Evolutionary conservation across 2,329 filamentous ascomycete species (phyloP).

Genomic region (Clonostachys byssicola): DNA sequence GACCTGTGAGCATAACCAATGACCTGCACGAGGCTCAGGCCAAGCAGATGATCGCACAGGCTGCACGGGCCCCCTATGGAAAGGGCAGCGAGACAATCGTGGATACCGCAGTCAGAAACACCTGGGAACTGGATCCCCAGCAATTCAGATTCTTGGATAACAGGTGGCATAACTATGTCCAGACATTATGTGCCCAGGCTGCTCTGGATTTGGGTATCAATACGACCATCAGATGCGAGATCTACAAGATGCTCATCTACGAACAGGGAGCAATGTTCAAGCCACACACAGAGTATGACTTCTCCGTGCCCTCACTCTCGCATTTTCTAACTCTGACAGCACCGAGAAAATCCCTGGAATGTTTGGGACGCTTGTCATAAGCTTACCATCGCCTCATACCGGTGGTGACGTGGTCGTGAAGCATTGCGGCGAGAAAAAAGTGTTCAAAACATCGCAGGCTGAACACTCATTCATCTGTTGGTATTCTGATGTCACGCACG

Average conservation of each 20-base stretch:
- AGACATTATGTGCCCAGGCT: constrained; percentile 13
- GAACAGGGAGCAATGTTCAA: constrained; percentile 45
- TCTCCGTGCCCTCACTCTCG: background rate
- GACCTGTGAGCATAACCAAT: no score
- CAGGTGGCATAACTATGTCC: constrained; percentile 19
- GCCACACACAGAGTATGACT: constrained; percentile 30
- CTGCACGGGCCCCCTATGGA: constrained; percentile 25
- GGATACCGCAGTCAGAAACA: constrained; percentile 32
- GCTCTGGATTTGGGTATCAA: constrained; percentile 22
- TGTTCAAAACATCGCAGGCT: constrained; percentile 19
- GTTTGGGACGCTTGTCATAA: constrained; percentile 45
- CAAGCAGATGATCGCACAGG: constrained; percentile 15
- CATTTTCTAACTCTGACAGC: constrained; percentile 11
- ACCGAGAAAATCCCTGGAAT: constrained; percentile 40
- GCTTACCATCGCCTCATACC: constrained; percentile 39
- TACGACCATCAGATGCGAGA: constrained; percentile 20
- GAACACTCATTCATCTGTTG: constrained; percentile 18
- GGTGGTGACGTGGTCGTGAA: constrained; percentile 38
- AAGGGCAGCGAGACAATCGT: constrained; percentile 32
- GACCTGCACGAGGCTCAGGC: constrained; percentile 8
- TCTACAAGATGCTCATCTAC: constrained; percentile 45
- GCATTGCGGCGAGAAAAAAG: constrained; percentile 24
- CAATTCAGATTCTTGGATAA: constrained; percentile 30
- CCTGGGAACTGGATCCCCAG: constrained; percentile 31
- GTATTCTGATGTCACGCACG: constrained; percentile 50